These are phyloP conservation scores for Postia placenta DNA, from an alignment of 768 basidiomycete genomes.

Conservation along the genomic window DNA sequence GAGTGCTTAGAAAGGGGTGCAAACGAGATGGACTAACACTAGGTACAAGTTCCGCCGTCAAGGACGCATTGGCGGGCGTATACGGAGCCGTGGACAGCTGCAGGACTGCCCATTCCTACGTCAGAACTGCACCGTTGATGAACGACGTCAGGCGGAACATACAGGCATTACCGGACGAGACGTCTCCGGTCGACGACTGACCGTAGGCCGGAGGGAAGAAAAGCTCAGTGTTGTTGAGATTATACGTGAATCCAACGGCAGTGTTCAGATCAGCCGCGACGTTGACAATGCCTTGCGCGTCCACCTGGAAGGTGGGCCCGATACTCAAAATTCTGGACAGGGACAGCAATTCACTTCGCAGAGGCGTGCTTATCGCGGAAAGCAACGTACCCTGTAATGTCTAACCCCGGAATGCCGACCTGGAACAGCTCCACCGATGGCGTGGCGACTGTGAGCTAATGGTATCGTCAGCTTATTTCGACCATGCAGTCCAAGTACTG, in stretches of 20 bases:
- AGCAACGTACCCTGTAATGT: conserved; percentile 40
- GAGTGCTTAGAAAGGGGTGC: no score
- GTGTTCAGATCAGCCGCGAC: conserved; percentile 35
- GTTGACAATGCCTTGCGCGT: conserved; percentile 22
- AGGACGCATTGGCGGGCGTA: conserved; percentile 34
- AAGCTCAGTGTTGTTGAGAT: conserved; percentile 34
- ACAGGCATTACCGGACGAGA: conserved; percentile 30
- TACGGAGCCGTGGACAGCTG: conserved; percentile 21
- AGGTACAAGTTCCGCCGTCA: conserved; percentile 46
- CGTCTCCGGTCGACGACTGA: conserved; percentile 17
- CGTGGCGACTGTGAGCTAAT: conserved; percentile 30
- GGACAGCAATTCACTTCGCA: no score
- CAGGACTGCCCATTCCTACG: no score
- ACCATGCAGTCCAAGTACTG: no score
- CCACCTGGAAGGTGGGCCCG: conserved; percentile 42
- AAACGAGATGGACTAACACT: conserved; percentile 8
- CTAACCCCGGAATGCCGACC: conserved; percentile 40
- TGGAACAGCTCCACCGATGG: conserved; percentile 36
- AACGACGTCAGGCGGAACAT: neutral
- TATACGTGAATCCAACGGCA: conserved; percentile 38
- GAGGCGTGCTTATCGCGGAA: no score
- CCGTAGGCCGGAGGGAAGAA: conserved; percentile 35
- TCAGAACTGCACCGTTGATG: neutral
- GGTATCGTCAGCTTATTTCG: no score
- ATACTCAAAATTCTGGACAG: conserved; percentile 35